Base-by-base conservation (phyloP, 768 basidiomycete species). In the Rhizopogon vesiculosus region DNA sequence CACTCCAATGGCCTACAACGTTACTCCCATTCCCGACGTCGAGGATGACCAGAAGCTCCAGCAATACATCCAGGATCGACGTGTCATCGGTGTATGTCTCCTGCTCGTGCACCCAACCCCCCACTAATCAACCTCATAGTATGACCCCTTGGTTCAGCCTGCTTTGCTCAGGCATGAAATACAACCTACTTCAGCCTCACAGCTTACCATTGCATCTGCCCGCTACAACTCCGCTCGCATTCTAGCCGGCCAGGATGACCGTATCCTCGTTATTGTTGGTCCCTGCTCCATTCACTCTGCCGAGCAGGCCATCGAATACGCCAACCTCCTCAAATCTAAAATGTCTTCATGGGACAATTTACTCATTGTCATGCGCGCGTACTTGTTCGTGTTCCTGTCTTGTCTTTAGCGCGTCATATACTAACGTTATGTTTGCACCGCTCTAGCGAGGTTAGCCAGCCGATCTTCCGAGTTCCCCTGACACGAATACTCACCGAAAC, bases 121-220 rank as follows among this genome's bases (percentile, higher is more conserved):
- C 43, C 38, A 49, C 68, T 66, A 51, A 65, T 62, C 3, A 8
- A 28, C 3, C 25, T 25, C 16, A 60, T 64, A 94, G 91, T 96
- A 98, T 69, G 95, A 98, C 62, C 95, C 96, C n/a, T 83, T 98
- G 42, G 86, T 97, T 57, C 92, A 95, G 64, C 96, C 95, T 6
- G 90, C 91, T 1, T 77, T 98, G 50, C 85, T 99, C 53, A 80
- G 89, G 56, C 88, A 94, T 59, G 95, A 98, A 62, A 81, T 98
- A 52, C 80, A 81, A 1, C 85, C 91, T 3, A 75, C 86, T 16
- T 62, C 77, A 12, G 71, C 72, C 8, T 88, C 93, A 0, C 82
- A 84, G 61, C 80, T 76, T 62, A 93, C 89, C 18, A 89, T 97
- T 69, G 85, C 91, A 3, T 70, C 79, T 16, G 87, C 93, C 4